Percentiles rank a stretch among this genome's conserved stretches.
These are phyloP conservation scores for Batrachochytrium dendrobatidis DNA, from an alignment of 371 early-diverging fungal genomes.

Conservation along the genomic window DNA sequence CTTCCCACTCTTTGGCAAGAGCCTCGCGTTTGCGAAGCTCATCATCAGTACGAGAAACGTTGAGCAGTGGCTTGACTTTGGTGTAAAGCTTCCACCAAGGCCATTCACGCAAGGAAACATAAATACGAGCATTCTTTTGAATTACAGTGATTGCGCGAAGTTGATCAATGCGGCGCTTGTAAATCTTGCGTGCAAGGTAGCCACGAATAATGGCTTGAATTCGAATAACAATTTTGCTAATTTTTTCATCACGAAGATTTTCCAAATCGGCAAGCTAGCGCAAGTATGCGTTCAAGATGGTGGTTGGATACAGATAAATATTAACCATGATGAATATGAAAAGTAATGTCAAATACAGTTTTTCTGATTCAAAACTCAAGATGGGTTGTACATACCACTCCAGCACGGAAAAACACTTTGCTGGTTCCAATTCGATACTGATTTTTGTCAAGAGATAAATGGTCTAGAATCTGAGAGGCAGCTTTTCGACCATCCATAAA, in stretches of 20 bases:
- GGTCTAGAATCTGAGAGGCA: slow-evolving; percentile 65
- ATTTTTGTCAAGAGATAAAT: slow-evolving; percentile 60
- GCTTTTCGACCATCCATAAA: slow-evolving; percentile 86
- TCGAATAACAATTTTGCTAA: slow-evolving; percentile 70
- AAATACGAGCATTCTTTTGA: slow-evolving; percentile 84
- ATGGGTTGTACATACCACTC: slow-evolving; percentile 85
- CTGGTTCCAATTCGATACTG: slow-evolving; percentile 89
- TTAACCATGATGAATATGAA: too few species aligned
- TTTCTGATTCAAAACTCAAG: too few species aligned
- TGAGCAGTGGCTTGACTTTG: slow-evolving; percentile 94
- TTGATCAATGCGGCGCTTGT: slow-evolving; percentile 65
- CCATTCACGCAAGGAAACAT: slow-evolving; percentile 84
- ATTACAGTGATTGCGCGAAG: slow-evolving; percentile 82
- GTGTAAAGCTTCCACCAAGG: slow-evolving; percentile 95
- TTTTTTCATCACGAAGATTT: slow-evolving; percentile 80
- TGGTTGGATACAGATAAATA: neutral
- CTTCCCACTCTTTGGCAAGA: slow-evolving; percentile 50
- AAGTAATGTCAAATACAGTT: too few species aligned
- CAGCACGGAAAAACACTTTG: slow-evolving; percentile 98
- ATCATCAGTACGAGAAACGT: slow-evolving; percentile 73
- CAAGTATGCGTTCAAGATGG: slow-evolving; percentile 1
- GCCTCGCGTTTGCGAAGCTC: slow-evolving; percentile 62
- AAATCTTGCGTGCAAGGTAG: slow-evolving; percentile 65
- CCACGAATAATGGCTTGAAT: slow-evolving; percentile 90
- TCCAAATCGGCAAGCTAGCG: slow-evolving; percentile 87